Evolutionary conservation across 768 basidiomycete species (phyloP), one percentile per base, ranked within the genome.

Genomic region (Tylopilus rubrobrunneus): DNA sequence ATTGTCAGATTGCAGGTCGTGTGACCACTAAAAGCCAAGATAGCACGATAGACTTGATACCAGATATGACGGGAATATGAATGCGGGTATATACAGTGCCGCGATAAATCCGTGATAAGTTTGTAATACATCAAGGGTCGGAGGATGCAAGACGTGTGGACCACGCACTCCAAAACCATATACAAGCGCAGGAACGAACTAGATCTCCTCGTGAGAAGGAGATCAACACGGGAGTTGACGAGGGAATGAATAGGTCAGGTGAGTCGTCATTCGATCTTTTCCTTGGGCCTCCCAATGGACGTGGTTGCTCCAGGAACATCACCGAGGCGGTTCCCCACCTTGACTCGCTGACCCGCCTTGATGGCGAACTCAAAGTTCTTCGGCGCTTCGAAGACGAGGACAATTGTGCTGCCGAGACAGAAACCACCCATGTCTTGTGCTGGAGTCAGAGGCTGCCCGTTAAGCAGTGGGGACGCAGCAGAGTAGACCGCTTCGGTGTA

Each of bases 341-440:
- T 84, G 56, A 98, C 84, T 70, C 87, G 89, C 70, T 93, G 80
- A 3, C 93, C 92, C 3, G 85, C 79, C 56, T 83, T 74, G 15
- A 94, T 81, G 1, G 74, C 68, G 63, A 96, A 97, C 68, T 83
- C 80, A 66, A 95, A 99, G 34, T 83, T 73, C 49, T 77, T 73
- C 0, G 97, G 96, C 0, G 95, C 97, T 73, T 99, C 97, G 64
- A 98, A 97, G 1, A 98, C 92, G 45, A 98, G 78, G 19, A 99
- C 96, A 63, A 98, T 91, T 6, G 96, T 98, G 71, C 89, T 92
- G 5, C 95, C 95, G 4, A 98, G 76, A 63, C 86, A 88, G 74
- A 99, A 99, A 1, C 95, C 97, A 31, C 97, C 97, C 89, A 98
- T 92, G 74, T 99, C 95, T 69, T 97, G 90, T 1, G 91, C 95